A percentile compares a stretch with the other conserved stretches of the same genome.
Conservation (phyloP, 495 filamentous ascomycete genomes). For the Xylaria venustula region DNA sequence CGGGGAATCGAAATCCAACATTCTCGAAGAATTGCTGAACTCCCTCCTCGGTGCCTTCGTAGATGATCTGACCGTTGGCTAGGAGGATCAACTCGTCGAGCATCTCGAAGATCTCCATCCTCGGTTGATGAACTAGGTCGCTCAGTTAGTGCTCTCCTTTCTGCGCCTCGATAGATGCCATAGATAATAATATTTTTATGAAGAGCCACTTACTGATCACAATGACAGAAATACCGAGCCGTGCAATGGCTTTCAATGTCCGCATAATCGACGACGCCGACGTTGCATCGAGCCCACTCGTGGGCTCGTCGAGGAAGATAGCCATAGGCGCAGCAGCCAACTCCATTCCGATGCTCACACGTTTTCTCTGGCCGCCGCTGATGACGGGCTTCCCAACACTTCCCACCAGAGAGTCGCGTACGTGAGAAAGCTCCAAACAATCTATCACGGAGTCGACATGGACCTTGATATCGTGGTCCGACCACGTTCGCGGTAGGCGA, state of each 20-base stretch:
- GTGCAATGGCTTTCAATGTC: slow-evolving; percentile 42
- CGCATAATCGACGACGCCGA: slow-evolving; percentile 60
- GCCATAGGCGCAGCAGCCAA: slow-evolving; percentile 64
- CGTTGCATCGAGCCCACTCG: slow-evolving; percentile 63
- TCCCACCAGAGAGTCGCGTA: slow-evolving; percentile 43
- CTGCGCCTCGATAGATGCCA: too few relatives aligned
- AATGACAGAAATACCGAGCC: slow-evolving; percentile 47
- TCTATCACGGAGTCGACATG: slow-evolving; percentile 47
- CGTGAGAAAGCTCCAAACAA: slow-evolving; percentile 44
- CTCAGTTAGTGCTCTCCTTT: neutral
- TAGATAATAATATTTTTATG: too few relatives aligned
- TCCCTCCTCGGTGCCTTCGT: slow-evolving; percentile 34
- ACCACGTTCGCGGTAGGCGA: slow-evolving; percentile 43
- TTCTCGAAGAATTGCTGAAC: slow-evolving; percentile 45
- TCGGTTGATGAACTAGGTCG: slow-evolving; percentile 37
- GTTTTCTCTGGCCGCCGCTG: slow-evolving; percentile 49
- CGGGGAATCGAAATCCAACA: slow-evolving; percentile 43
- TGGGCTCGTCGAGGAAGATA: slow-evolving; percentile 66
- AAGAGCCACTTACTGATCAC: slow-evolving; percentile 29
- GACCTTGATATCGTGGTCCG: slow-evolving; percentile 32
- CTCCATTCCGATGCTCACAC: slow-evolving; percentile 58
- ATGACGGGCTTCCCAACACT: slow-evolving; percentile 44
- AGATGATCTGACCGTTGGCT: slow-evolving; percentile 43
- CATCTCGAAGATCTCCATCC: slow-evolving; percentile 48
- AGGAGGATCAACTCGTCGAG: slow-evolving; percentile 47